These are phyloP conservation scores for Favolaschia claudopus DNA, from an alignment of 768 basidiomycete genomes.

Conservation along the genomic window DNA sequence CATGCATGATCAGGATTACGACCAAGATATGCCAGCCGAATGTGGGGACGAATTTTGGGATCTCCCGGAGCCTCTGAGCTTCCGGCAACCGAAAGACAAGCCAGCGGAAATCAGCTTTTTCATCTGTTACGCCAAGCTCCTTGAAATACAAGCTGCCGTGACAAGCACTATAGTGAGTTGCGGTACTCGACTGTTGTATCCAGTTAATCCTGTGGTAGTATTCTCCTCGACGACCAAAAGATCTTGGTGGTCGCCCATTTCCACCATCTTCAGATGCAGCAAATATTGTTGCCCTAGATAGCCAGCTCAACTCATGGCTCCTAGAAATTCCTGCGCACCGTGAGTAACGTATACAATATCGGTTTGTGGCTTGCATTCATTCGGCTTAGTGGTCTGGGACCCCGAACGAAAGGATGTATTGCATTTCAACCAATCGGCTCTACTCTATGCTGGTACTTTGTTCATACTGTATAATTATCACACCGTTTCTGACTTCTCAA, in stretches of 20 bases:
- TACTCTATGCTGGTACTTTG: constrained; percentile 50
- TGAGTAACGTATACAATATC: constrained; percentile 37
- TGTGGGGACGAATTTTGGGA: constrained; percentile 82
- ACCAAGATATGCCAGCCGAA: constrained; percentile 68
- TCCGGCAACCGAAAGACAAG: constrained; percentile 68
- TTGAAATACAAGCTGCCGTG: constrained; percentile 67
- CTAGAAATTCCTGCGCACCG: constrained; percentile 71
- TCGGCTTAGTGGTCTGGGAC: constrained; percentile 54
- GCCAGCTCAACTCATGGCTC: constrained; percentile 79
- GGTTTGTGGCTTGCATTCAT: constrained; percentile 61
- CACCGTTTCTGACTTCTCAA: neutral
- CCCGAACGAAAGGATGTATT: constrained; percentile 44
- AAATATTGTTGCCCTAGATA: constrained; percentile 77
- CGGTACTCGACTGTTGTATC: neutral
- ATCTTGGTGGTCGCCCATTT: constrained; percentile 52
- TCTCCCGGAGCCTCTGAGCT: constrained; percentile 62
- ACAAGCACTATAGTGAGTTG: constrained; percentile 63
- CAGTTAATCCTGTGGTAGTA: constrained; percentile 54
- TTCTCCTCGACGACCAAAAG: constrained; percentile 71
- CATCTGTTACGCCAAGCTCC: constrained; percentile 61
- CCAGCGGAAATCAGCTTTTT: constrained; percentile 66
- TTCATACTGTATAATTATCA: no score
- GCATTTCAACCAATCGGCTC: constrained; percentile 66
- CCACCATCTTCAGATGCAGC: constrained; percentile 66
- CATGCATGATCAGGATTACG: constrained; percentile 79